Conservation (phyloP, 495 filamentous ascomycete genomes). For the Trypethelium eluteriae region DNA sequence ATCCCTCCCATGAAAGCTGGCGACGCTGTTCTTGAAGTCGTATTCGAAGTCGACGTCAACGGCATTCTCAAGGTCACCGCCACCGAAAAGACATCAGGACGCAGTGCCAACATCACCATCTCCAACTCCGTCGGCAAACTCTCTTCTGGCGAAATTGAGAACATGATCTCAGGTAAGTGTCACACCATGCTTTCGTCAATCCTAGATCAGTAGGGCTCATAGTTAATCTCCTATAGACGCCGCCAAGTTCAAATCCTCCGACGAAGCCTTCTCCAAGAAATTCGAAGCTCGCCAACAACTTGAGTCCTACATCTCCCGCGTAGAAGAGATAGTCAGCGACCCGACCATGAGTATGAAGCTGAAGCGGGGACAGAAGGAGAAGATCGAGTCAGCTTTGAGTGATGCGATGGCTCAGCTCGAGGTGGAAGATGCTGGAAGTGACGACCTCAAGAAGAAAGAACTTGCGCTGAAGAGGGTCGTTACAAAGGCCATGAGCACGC, state of each 20-base stretch:
- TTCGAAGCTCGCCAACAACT: conserved; percentile 98
- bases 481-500: conserved; percentile 91
- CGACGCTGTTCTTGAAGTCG: conserved; percentile 93
- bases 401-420: conserved; percentile 83
- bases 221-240: conserved; percentile 52
- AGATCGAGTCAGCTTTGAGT: conserved; percentile 89
- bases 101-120: conserved; percentile 98
- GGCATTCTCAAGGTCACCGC: conserved; percentile 99
- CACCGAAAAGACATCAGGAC: conserved; percentile 97
- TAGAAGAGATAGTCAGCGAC: conserved; percentile 97
- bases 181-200: neutral
- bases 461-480: conserved; percentile 94
- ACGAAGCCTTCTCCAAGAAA: conserved; percentile 98
- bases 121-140: conserved; percentile 99
- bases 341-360: conserved; percentile 92
- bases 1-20: conserved; percentile 97
- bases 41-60: conserved; percentile 99
- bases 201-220: neutral
- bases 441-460: conserved; percentile 99
- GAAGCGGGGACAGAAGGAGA: conserved; percentile 98
- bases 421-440: conserved; percentile 77
- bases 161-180: conserved; percentile 78
- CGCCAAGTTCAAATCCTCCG: conserved; percentile 96
- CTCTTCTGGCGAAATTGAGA: conserved; percentile 88
- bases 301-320: conserved; percentile 96